Evolutionary conservation across 768 basidiomycete species (phyloP), one percentile per base, ranked within the genome.

Genomic region (Tulasnella sp.): DNA sequence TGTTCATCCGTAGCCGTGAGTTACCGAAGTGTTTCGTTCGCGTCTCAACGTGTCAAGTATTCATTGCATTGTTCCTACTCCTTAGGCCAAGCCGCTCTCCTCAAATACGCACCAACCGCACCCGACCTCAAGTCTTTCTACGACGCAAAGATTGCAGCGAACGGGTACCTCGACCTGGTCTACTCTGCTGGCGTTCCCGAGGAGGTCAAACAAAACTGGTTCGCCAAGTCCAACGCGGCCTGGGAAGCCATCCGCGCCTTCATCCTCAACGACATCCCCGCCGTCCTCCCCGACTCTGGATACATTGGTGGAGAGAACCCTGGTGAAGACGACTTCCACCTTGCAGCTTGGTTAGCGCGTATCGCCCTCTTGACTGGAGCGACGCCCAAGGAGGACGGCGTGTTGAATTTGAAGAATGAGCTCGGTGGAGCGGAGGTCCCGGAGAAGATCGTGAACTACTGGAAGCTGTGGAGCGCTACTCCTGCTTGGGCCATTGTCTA

Each of bases 301-400:
- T 90, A 89, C 83, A 83, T 89, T 51, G 87, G 86, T 26, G 89
- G 88, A 11, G 85, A 82, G 5, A 80, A 74, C 55, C 88, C 88
- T 0, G 86, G 88, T 11, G 88, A 88, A 81, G 88, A 88, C 75
- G 90, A 89, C 81, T 89, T 87, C 83, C 89, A 89, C 82, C 83
- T 90, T 57, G 87, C 79, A 7, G 87, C 85, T 10, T 90, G 88
- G 89, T 82, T 90, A 40, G 86, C 88, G 35, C 86, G 87, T 40
- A 85, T 89, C 35, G 84, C 85, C 15, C 83, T 83, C 29, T 80
- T 87, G 6, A 77, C 81, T 0, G 87, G 87, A 0, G 86, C 83
- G 35, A 83, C 82, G 23, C 81, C 82, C 16, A 84, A 83, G 37
- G 84, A 84, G 29, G 85, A 86, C 15, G 87, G 86, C 3, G 73